phyloP scores from a whole-genome alignment of 345 rosid genomes.

The Rhizophora apiculata region DNA sequence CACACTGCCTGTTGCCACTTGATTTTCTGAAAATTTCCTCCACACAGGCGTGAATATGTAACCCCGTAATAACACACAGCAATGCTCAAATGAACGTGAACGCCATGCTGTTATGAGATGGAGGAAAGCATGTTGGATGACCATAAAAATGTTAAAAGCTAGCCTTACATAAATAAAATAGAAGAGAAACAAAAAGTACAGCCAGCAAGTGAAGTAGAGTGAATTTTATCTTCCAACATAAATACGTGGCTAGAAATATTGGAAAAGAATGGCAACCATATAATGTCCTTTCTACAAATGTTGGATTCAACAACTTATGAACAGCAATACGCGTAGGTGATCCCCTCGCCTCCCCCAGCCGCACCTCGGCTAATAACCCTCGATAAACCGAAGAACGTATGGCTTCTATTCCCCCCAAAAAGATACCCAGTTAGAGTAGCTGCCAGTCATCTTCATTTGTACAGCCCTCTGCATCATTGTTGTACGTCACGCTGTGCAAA shows the following conservation, averaged over 20 bases:
- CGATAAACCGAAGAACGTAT: neutral
- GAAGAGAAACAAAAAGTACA: neutral
- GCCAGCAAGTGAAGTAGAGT: neutral
- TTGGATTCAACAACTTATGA: neutral
- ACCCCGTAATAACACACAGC: too few relatives aligned
- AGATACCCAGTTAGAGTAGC: conserved; percentile 36
- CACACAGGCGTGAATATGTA: too few relatives aligned
- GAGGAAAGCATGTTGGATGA: too few relatives aligned
- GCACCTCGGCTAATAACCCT: neutral
- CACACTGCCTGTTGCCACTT: too few relatives aligned
- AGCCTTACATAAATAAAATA: neutral
- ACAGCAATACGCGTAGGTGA: neutral
- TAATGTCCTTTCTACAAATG: conserved; percentile 9
- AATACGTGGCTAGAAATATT: neutral
- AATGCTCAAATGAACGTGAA: too few relatives aligned
- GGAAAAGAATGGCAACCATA: conserved; percentile 10
- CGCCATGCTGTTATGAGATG: too few relatives aligned
- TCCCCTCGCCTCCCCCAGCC: neutral
- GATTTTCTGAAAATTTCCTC: too few relatives aligned
- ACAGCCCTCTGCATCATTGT: conserved; percentile 24
- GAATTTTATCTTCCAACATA: conserved; percentile 4
- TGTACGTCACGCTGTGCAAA: conserved; percentile 17
- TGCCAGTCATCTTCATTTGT: conserved; percentile 66
- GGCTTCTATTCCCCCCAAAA: neutral
- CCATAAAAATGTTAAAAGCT: too few relatives aligned